Conservation (phyloP, 164 flowering plant species). For the Magnolia officinalis region DNA sequence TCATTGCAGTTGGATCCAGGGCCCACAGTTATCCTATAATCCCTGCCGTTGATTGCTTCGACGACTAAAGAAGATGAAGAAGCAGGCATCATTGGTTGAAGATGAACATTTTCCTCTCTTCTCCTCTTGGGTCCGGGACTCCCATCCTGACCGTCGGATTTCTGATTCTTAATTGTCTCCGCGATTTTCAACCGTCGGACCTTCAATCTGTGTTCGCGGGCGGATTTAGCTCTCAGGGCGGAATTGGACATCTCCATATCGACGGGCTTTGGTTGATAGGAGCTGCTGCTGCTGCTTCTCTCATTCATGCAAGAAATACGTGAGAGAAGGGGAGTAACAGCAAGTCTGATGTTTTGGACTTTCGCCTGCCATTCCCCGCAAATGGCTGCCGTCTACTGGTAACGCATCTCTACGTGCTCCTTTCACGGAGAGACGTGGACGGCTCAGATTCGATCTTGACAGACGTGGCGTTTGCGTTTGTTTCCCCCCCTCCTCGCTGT, state of each 20-base stretch:
- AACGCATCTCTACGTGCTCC: neutral
- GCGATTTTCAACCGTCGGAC: constrained; percentile 21
- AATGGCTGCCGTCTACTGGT: neutral
- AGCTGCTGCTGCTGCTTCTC: no score
- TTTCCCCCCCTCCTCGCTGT: no score
- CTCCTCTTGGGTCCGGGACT: no score
- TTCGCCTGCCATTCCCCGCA: neutral
- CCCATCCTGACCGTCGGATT: no score
- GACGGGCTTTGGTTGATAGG: neutral
- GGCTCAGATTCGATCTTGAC: neutral
- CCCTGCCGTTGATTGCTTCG: neutral
- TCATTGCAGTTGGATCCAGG: neutral
- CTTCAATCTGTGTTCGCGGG: constrained; percentile 30
- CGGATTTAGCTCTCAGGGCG: constrained; percentile 6
- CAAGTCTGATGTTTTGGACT: neutral
- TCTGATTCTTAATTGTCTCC: no score
- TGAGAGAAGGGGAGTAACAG: neutral
- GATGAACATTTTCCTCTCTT: neutral
- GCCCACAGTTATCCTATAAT: neutral
- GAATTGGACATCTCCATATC: neutral
- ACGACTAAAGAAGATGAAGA: constrained; percentile 3
- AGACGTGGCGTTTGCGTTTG: neutral
- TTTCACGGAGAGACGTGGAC: constrained; percentile 1
- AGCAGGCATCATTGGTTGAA: neutral
- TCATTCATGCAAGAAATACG: neutral